Conservation (phyloP, 2,329 filamentous ascomycete genomes). For the Coniochaeta sp. region DNA sequence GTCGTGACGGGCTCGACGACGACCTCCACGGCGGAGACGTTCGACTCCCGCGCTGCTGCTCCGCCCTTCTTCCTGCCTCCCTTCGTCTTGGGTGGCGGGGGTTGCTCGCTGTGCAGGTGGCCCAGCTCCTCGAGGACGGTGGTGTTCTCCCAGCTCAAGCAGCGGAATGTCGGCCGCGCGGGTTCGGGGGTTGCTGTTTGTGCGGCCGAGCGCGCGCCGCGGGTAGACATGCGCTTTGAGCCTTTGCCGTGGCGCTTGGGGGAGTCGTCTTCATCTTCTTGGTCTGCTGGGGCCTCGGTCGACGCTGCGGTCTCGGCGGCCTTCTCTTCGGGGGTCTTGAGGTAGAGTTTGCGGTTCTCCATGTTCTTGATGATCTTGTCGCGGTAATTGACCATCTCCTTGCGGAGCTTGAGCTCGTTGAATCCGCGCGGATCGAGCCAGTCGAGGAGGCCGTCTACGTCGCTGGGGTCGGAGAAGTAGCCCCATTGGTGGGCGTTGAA, state of each 20-base stretch:
- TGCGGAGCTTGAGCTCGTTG: slow-evolving; percentile 80
- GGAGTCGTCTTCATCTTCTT: too few species aligned
- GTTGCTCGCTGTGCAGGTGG: slow-evolving; percentile 49
- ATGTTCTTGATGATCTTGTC: slow-evolving; percentile 74
- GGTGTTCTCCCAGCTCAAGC: slow-evolving; percentile 48
- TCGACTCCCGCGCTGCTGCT: too few species aligned
- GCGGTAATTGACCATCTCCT: slow-evolving; percentile 72
- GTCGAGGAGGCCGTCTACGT: slow-evolving; percentile 69
- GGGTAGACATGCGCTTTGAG: slow-evolving; percentile 38
- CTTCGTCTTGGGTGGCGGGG: slow-evolving; percentile 44
- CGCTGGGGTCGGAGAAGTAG: slow-evolving; percentile 75
- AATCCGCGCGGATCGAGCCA: slow-evolving; percentile 86
- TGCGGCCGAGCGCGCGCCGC: slow-evolving; percentile 20
- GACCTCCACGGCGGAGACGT: too few species aligned
- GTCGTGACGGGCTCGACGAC: too few species aligned
- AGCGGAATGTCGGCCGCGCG: slow-evolving; percentile 38
- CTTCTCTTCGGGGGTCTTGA: slow-evolving; percentile 39
- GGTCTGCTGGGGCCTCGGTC: background rate
- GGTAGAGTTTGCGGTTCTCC: slow-evolving; percentile 69
- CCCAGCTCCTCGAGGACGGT: slow-evolving; percentile 51
- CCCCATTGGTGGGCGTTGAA: slow-evolving; percentile 79
- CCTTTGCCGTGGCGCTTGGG: slow-evolving; percentile 6
- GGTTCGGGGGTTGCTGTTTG: slow-evolving; percentile 34
- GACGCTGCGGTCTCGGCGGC: slow-evolving; percentile 7
- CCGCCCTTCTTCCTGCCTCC: too few species aligned